Base-by-base conservation (phyloP, 163 green algal species). In the Smithsoniella earleae region DNA sequence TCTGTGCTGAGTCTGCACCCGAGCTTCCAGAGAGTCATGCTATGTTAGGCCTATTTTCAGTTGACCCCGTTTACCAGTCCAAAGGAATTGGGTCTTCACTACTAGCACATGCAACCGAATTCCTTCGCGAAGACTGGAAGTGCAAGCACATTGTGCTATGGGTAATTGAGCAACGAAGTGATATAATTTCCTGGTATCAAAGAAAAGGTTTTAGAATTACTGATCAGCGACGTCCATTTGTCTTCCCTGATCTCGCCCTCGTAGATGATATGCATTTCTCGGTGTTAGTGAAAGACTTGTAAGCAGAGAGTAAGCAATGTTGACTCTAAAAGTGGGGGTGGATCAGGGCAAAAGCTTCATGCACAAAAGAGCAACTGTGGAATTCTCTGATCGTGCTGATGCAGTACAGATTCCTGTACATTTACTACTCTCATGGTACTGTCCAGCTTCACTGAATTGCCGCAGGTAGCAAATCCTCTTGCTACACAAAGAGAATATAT, bases 131-230 rank as follows among this genome's bases (percentile, higher is more conserved):
- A 64, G 18, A 54, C 44, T 25, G 13, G 49, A 64, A 25, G 8
- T 64, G 49, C 49, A 64, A 13, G 13, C 13, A 27, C 33, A 27
- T 13, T 25, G 33, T 27, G 5, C 31, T 64, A 64, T 64, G 49
- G 49, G 49, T 64, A 27, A 64, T 64, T 64, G 49, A 64, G 49
- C 49, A 64, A 27, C 31, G 49, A 64, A 1, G 33, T 25, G 49
- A 64, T 18, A 64, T 64, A 25, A 64, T 64, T 6, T 25, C 49
- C 31, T 64, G 49, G 49, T 64, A 64, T 64, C 25, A 10, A 27
- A 25, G 49, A 27, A 64, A 64, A 18, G 49, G 49, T 18, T 64
- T 64, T 13, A 27, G 31, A 27, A 25, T 36, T 18, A 64, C 49
- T 13, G 49, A 13, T 10, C 31, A 64, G 49, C 49, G 49, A 36